Conservation (phyloP, 1,284 basidiomycete species). For the Apiotrichum akiyoshidainum region DNA sequence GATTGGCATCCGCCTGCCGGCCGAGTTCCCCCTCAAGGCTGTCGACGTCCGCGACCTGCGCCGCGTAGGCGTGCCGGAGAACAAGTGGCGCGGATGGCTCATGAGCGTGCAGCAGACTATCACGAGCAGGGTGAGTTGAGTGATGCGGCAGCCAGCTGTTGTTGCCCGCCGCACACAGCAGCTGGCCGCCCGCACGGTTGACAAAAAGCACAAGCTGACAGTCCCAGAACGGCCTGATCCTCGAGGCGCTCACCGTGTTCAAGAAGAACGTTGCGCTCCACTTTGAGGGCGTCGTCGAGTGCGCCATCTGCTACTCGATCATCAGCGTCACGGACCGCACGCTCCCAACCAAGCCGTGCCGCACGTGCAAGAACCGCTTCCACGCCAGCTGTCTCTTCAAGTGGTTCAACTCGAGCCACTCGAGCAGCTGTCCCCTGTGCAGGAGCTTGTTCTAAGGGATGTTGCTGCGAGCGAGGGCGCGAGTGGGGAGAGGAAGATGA, state of each 20-base stretch:
- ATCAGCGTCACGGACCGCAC: constrained; percentile 87
- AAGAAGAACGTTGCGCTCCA: constrained; percentile 89
- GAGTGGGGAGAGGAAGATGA: background rate
- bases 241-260: constrained; percentile 88
- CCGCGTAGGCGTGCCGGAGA: constrained; percentile 83
- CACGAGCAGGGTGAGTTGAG: constrained; percentile 70
- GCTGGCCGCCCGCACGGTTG: too few species aligned
- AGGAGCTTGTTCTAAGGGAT: constrained; percentile 56
- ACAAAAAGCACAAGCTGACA: background rate
- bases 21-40: constrained; percentile 84
- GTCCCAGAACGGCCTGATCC: constrained; percentile 79
- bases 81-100: constrained; percentile 90
- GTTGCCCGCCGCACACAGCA: too few species aligned
- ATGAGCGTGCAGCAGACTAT: constrained; percentile 89
- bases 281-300: constrained; percentile 90
- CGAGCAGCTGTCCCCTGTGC: constrained; percentile 87
- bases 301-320: constrained; percentile 94
- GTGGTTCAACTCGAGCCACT: constrained; percentile 86
- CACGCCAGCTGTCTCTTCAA: constrained; percentile 90
- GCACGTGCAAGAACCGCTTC: constrained; percentile 93
- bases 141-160: too few species aligned
- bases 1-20: constrained; percentile 79
- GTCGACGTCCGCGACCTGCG: constrained; percentile 85
- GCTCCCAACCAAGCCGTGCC: constrained; percentile 87
- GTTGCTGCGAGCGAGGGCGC: background rate